Base-by-base conservation (phyloP, 768 basidiomycete species). In the Boletus vinaceobasis region DNA sequence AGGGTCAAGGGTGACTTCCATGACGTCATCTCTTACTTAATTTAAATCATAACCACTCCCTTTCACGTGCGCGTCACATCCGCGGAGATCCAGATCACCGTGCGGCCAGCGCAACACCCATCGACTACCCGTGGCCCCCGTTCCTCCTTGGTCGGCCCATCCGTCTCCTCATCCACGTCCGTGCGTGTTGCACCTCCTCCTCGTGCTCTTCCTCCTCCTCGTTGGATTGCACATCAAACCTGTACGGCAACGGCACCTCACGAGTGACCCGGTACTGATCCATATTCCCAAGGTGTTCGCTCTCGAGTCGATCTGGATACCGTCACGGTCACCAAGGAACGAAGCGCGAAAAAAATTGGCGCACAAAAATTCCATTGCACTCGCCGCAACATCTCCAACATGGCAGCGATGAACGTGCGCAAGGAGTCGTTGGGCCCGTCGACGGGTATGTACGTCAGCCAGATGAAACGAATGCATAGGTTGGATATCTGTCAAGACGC, bases 281-380 rank as follows among this genome's bases (percentile, higher is more conserved):
- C 70, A 92, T 83, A 69, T 94, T 95, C 77, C 93, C 92, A n/a
- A 94, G 75, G 57, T 96, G 93, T 73, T 96, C 93, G 71, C 90
- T 94, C 68, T 94, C 90, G 40, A 91, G 73, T 60, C 89, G 88
- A 67, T 82, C 86, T 90, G 59, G 17, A 6, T 32, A 35, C n/a
- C 21, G 21, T 40, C 10, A 13, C 10, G 9, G 14, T 44, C 29
- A 26, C 5, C 13, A 27, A 27, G 17, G 33, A 37, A 32, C 17
- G 35, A 19, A 23, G 11, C 10, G 10, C 10, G 23, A 32, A 44
- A 35, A n/a, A 38, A 29, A 71, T 9, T 23, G 2, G 11, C 89
- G 65, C 53, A 92, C 90, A 87, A 63, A 94, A 89, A 68, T 96
- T 96, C 95, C 95, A 98, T 60, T 90, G 89, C 73, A 83, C 84